Base-by-base conservation (phyloP, 257 asterid species). In the Jacaranda copaia region DNA sequence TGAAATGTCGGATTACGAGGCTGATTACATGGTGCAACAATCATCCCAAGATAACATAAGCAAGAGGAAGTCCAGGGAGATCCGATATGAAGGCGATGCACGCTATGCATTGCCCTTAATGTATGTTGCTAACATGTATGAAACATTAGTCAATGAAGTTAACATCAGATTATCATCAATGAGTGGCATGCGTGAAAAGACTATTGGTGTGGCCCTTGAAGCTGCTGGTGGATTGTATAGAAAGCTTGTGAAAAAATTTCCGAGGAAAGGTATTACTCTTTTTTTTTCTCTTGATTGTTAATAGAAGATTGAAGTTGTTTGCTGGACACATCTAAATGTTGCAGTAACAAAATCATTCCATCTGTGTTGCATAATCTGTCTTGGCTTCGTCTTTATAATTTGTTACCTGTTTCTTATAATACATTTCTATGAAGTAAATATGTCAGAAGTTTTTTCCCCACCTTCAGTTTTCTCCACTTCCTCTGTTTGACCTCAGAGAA, bases 141-240 rank as follows among this genome's bases (percentile, higher is more conserved):
- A 96, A 80, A 91, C 97, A 3, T 81, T 96, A 88, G 99, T 86
- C 75, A 89, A 81, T 83, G 98, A 96, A 79, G 99, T 86, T 48
- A 93, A 91, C 84, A 76, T 83, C 77, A 96, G 96, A 83, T 82
- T 96, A 68, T 84, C 93, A 75, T 86, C 97, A 64, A 57, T 91
- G 73, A 90, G 84, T 84, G 92, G 92, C 59, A 90, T 91, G 82
- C 97, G 95, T 20, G 99, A 96, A 58, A 96, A 93, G 82, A 88
- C 94, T 69, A 90, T 96, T 51, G 98, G 97, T 12, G 97, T 93
- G 73, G 98, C 99, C 84, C 99, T 96, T 80, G 99, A 96, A 90
- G 99, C 98, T 43, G 90, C 99, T 70, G 99, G 99, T 84, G 99
- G 99, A 55, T 84, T 96, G 87, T 96, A 96, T 77, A 88, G 99